Base-by-base conservation (phyloP, 2,329 filamentous ascomycete genomes). In the Plectosphaerella sp. region DNA sequence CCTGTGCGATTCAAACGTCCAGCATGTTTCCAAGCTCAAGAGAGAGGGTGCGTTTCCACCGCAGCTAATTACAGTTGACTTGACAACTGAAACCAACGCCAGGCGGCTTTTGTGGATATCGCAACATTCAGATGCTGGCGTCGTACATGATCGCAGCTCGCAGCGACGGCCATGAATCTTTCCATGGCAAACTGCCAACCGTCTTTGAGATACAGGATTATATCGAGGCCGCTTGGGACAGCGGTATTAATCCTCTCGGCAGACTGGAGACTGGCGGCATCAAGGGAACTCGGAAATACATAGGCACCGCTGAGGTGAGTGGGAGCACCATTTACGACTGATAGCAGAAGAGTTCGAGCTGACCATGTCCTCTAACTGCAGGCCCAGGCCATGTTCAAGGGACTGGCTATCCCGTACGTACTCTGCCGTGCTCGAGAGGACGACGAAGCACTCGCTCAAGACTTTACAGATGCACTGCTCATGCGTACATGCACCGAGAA, bases 61-160 rank as follows among this genome's bases (percentile, higher is more conserved):
- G 7, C 10, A 12, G 16, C 5, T 42, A 45, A 41, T 55, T 18
- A 55, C 16, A 5, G 41, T 18, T n/a, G 10, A 46, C 5, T 22
- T 22, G 22, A 22, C 5, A 3, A 16, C 28, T 33, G 28, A 41
- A 4, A 8, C 14, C 16, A 20, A 10, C 7, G 16, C 3, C 20
- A 82, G 91, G 91, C 20, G 89, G 91, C 6, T 97, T 97, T 66
- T 97, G 93, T 65, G 93, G 93, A 4, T 97, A 97, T 66, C 82
- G 93, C 41, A 97, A 96, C 63, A 95, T 96, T 33, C 94, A 97
- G 66, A 95, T 95, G 85, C 70, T 97, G 59, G 74, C 87, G 14
- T 93, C 91, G 0, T 92, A 90, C 65, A 82, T 97, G 18, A 81
- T 86, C 53, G 80, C 78, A 9, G 72, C 81, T 1, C 67, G 73